These are phyloP conservation scores for Saccharomycopsis fermentans DNA, from an alignment of 805 yeast species.

Conservation along the genomic window DNA sequence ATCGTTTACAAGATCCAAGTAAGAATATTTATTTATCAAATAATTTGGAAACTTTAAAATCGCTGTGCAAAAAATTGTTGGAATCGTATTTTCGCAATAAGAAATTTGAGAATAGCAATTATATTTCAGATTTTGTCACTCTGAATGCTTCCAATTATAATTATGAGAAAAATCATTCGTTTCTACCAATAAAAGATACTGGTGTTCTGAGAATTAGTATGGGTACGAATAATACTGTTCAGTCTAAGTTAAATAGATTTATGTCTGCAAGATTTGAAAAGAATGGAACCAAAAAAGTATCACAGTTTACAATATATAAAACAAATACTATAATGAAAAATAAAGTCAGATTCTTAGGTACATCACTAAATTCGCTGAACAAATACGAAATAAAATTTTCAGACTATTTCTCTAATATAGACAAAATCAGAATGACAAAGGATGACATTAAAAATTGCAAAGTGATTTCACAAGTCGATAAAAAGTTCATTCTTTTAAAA, in stretches of 20 bases:
- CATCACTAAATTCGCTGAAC: background rate
- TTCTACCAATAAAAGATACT: too few species aligned
- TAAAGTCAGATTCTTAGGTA: background rate
- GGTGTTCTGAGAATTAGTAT: too few species aligned
- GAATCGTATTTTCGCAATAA: background rate
- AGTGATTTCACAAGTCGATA: constrained; percentile 50
- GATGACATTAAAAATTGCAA: constrained; percentile 20
- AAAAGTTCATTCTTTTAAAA: constrained; percentile 49
- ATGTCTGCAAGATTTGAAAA: too few species aligned
- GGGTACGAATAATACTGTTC: too few species aligned
- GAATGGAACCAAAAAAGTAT: background rate
- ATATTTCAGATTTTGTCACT: too few species aligned
- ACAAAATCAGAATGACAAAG: constrained; percentile 19
- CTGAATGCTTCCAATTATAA: too few species aligned
- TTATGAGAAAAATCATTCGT: too few species aligned
- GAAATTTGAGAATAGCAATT: background rate
- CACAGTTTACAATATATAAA: background rate
- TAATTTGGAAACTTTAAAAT: background rate
- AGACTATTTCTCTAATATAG: constrained; percentile 10
- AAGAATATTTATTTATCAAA: background rate
- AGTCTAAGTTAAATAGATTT: too few species aligned
- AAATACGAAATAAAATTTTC: constrained; percentile 1
- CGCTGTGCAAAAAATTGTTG: background rate
- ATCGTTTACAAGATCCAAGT: constrained; percentile 5
- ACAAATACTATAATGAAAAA: background rate